Percentiles rank a stretch among this genome's conserved stretches.
Conservation (phyloP, 805 yeast species). For the Hemisphaericaspora nanyangensis region DNA sequence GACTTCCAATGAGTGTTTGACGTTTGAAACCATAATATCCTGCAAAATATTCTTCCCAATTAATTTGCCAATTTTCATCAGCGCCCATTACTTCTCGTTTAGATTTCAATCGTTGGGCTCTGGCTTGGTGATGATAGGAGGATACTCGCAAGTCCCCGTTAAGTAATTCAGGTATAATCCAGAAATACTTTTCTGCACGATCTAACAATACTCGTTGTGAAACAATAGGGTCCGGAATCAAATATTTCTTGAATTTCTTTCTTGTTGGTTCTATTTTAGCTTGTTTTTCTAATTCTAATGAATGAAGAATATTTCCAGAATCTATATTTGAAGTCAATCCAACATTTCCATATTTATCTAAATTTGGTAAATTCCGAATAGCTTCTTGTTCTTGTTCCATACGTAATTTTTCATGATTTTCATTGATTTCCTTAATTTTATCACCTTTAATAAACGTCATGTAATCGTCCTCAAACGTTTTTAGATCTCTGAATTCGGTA, state of each 20-base stretch:
- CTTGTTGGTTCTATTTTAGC: conserved; percentile 4
- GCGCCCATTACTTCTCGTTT: conserved; percentile 41
- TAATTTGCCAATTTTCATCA: conserved; percentile 43
- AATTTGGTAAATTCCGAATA: background rate
- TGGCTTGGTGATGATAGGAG: conserved; percentile 49
- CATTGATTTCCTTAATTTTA: too few species aligned
- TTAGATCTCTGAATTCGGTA: background rate
- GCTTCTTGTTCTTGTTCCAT: background rate
- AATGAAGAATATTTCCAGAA: conserved; percentile 2
- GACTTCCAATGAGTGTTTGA: conserved; percentile 46
- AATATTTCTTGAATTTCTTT: conserved; percentile 1
- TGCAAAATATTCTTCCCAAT: conserved; percentile 44
- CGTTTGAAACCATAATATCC: conserved; percentile 63
- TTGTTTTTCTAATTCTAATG: conserved; percentile 10
- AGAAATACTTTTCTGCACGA: conserved; percentile 25
- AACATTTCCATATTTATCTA: background rate
- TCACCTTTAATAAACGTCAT: too few species aligned
- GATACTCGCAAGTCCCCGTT: conserved; percentile 42
- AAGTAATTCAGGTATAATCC: conserved; percentile 36
- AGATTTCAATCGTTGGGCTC: conserved; percentile 34
- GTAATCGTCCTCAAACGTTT: too few species aligned
- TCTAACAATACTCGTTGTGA: conserved; percentile 27
- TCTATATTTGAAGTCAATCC: background rate
- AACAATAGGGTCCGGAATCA: conserved; percentile 21
- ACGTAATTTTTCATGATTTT: too few species aligned